These are phyloP conservation scores for Aeschynomene evenia DNA, from an alignment of 306 rosid species.

Conservation along the genomic window DNA sequence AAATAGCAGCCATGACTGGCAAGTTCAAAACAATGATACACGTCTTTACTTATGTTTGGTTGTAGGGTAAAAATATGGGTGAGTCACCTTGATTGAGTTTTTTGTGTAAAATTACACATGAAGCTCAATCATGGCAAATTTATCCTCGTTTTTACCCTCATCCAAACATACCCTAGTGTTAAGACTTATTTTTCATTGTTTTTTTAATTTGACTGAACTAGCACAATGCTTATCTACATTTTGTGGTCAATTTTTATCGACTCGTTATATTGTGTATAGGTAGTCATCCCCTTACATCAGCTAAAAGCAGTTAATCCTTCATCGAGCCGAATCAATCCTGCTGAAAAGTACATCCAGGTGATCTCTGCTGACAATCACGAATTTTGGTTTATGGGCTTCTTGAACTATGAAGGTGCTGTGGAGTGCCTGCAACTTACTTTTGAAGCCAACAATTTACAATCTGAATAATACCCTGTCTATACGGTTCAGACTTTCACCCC, in stretches of 20 bases:
- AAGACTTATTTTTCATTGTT: neutral
- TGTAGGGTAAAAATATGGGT: too few species aligned
- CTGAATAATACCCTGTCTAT: slow-evolving; percentile 40
- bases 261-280: slow-evolving; percentile 41
- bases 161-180: too few species aligned
- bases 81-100: too few species aligned
- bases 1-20: too few species aligned
- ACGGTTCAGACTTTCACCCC: slow-evolving; percentile 25
- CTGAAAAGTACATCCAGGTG: slow-evolving; percentile 83
- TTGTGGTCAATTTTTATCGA: slow-evolving; percentile 16
- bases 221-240: neutral
- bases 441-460: slow-evolving; percentile 37
- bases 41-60: neutral
- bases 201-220: neutral
- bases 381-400: slow-evolving; percentile 97
- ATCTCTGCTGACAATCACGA: slow-evolving; percentile 76
- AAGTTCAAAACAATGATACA: neutral
- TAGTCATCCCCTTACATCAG: slow-evolving; percentile 77
- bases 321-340: slow-evolving; percentile 57
- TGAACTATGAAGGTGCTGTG: slow-evolving; percentile 68
- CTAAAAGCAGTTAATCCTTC: slow-evolving; percentile 85
- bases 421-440: slow-evolving; percentile 53
- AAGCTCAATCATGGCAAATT: too few species aligned
- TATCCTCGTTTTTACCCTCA: too few species aligned
- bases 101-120: too few species aligned